Evolutionary conservation across 2,329 filamentous ascomycete genomes (phyloP).

Genomic region (Aureobasidium sp.): DNA sequence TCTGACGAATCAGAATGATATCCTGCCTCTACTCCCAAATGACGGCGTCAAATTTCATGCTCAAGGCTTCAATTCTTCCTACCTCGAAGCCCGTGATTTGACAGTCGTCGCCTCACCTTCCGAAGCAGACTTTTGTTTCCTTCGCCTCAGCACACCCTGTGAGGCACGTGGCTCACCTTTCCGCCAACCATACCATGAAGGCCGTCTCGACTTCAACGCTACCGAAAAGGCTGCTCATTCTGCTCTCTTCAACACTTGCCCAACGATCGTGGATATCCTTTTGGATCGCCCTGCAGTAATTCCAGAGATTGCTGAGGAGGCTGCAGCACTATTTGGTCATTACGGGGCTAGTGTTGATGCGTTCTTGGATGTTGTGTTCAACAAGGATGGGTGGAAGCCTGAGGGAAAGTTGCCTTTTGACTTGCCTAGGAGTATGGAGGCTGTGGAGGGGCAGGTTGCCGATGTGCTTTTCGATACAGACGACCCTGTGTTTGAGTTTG

Average conservation of each 20-base stretch:
- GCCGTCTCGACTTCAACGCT: not conserved
- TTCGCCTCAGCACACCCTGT: not conserved
- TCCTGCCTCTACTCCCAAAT: not conserved
- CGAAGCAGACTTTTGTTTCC: constrained; percentile 2
- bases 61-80: not conserved
- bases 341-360: constrained; percentile 7
- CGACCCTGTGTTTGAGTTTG: constrained; percentile 1
- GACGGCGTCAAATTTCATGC: not conserved
- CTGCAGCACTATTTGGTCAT: not conserved
- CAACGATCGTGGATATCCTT: not conserved
- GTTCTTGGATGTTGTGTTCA: constrained; percentile 9
- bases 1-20: not conserved
- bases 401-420: constrained; percentile 3
- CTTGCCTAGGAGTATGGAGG: not conserved
- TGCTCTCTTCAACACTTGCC: not conserved
- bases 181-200: constrained; percentile 7
- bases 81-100: not conserved
- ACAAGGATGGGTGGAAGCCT: not conserved
- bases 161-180: not conserved
- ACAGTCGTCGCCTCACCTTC: not conserved
- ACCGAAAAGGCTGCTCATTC: not conserved
- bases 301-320: not conserved
- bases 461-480: constrained; percentile 8
- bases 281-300: constrained; percentile 1
- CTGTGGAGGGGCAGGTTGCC: not conserved